Evolutionary conservation across 306 rosid species (phyloP).

Genomic region (Betula pendula): DNA sequence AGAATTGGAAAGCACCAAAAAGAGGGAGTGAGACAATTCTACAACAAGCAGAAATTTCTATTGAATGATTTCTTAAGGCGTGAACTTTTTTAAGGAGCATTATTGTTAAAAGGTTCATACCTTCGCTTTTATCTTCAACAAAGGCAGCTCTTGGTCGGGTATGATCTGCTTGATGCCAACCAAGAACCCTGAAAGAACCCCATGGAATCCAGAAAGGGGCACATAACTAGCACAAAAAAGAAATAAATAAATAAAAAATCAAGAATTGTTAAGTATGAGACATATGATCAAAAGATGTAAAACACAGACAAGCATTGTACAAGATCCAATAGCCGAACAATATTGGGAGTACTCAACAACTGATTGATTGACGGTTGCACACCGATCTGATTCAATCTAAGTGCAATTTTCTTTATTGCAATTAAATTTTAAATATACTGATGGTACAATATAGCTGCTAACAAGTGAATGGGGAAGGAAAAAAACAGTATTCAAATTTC

Average conservation of each 20-base stretch:
- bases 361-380: background rate
- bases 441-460: slow-evolving; percentile 6
- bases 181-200: slow-evolving; percentile 84
- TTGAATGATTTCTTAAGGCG: background rate
- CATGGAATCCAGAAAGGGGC: slow-evolving; percentile 92
- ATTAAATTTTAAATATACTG: background rate
- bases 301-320: background rate
- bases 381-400: background rate
- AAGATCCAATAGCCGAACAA: slow-evolving; percentile 12
- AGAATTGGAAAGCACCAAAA: slow-evolving; percentile 28
- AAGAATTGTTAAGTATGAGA: background rate
- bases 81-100: background rate
- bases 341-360: background rate
- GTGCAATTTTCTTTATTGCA: background rate
- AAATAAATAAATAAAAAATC: slow-evolving; percentile 14
- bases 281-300: slow-evolving; percentile 14
- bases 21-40: slow-evolving; percentile 25
- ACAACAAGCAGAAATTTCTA: slow-evolving; percentile 4
- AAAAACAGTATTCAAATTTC: too few species aligned
- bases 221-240: slow-evolving; percentile 54
- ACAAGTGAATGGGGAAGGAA: too few species aligned
- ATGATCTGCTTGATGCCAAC: slow-evolving; percentile 94
- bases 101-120: slow-evolving; percentile 36
- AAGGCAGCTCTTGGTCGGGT: slow-evolving; percentile 90
- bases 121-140: slow-evolving; percentile 69